phyloP scores from a whole-genome alignment of 2,329 filamentous ascomycete species.

The Trichoderma hamatum region DNA sequence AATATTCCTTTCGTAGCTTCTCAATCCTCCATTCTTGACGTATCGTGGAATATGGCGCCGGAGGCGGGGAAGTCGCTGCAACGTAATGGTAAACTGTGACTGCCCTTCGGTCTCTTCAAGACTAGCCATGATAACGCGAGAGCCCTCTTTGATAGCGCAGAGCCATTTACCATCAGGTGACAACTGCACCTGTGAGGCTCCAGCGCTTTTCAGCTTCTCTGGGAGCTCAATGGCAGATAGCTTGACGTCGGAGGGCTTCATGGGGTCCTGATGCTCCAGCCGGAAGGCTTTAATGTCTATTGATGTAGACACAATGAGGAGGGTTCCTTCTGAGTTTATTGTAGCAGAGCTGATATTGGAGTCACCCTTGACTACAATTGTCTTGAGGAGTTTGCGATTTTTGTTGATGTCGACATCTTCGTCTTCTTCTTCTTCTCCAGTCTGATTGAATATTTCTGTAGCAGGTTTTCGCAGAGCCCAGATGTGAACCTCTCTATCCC shows the following conservation, averaged over 20 bases:
- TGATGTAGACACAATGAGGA: conserved; percentile 76
- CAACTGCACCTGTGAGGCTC: conserved; percentile 70
- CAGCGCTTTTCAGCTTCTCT: conserved; percentile 56
- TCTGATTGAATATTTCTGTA: conserved; percentile 48
- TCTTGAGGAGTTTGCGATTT: conserved; percentile 68
- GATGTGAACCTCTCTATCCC: conserved; percentile 83
- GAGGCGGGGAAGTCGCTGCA: conserved; percentile 56
- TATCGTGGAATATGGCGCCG: conserved; percentile 58
- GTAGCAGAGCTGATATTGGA: conserved; percentile 78
- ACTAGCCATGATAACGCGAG: conserved; percentile 54
- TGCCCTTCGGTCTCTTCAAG: conserved; percentile 32
- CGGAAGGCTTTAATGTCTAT: conserved; percentile 78
- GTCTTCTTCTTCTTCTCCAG: conserved; percentile 44
- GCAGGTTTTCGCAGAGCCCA: conserved; percentile 65
- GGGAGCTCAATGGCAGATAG: conserved; percentile 73
- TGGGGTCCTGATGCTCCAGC: conserved; percentile 56
- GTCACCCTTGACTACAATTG: conserved; percentile 71
- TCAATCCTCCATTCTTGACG: conserved; percentile 65
- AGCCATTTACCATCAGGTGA: conserved; percentile 74
- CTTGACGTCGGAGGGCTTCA: conserved; percentile 62
- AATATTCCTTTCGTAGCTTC: conserved; percentile 76
- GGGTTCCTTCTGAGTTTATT: conserved; percentile 70
- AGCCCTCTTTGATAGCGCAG: conserved; percentile 64
- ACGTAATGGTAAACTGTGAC: conserved; percentile 37
- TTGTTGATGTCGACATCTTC: conserved; percentile 51